Evolutionary conservation across 805 yeast species (phyloP), one percentile per base, ranked within the genome.

Genomic region (Ogataea parapolymorpha): DNA sequence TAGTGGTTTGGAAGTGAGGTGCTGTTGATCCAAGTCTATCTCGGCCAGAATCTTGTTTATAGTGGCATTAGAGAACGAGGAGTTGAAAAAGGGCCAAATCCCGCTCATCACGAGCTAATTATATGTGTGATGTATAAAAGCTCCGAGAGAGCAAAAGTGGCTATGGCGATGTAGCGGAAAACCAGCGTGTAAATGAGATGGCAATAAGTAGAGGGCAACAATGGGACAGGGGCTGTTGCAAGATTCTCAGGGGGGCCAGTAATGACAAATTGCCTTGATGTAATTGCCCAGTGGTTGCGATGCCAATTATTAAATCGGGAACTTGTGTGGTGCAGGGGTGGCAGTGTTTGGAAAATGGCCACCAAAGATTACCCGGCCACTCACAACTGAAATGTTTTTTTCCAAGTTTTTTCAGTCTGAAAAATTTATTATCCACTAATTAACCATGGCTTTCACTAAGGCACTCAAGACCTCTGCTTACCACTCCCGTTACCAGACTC

Each of bases 401-500:
- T 13, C 32, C 13, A 14, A 12, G 5, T 25, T 35, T 41, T 41
- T 41, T 39, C 44, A 35, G 25, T 5, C 9, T 26, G 35, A 38
- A 42, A 42, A 42, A 37, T 29, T 42, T 31, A 24, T 34, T 22
- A 22, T 28, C 22, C 9, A 24, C n/a, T 26, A 16, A 12, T 23
- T 18, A 43, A 79, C 65, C 72, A 87, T 87, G 95, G 78, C 79
- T 64, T 87, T 87, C 88, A 72, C 72, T 65, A 79, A 77, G 67
- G 63, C 69, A 57, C 64, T 73, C 59, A 88, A 89, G 82, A 74
- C 79, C 69, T 82, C 95, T 67, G 91, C 97, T 60, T 93, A 93
- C 91, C 87, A 81, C 81, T 89, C 97, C 69, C 90, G 99, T 74
- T 93, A 82, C 95, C 99, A 93, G 81, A 93, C 99, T 72, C 97